Conservation (phyloP, 2,329 filamentous ascomycete species). For the Achaetomium macrosporum region DNA sequence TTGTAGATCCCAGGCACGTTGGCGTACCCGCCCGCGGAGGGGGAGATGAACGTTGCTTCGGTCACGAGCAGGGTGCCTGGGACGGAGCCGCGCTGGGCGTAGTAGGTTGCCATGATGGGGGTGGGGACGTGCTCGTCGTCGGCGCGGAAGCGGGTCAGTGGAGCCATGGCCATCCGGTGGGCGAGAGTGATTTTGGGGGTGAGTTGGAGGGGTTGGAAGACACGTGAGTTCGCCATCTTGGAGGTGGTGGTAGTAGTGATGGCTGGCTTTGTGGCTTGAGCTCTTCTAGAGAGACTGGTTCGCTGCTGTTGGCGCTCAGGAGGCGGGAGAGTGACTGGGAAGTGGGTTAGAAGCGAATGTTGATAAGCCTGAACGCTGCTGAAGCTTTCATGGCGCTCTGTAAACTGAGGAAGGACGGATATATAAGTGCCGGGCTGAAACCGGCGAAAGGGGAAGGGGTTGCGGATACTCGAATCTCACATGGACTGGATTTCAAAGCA, state of each 20-base stretch:
- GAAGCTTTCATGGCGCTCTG: too few relatives aligned
- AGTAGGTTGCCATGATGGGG: slow-evolving; percentile 32
- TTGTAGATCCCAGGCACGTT: slow-evolving; percentile 55
- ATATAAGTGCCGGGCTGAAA: too few relatives aligned
- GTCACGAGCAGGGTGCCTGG: slow-evolving; percentile 39
- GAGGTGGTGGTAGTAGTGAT: neutral
- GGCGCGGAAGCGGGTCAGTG: slow-evolving; percentile 49
- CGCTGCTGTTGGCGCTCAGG: too few relatives aligned
- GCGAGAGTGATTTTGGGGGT: slow-evolving; percentile 40
- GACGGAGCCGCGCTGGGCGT: slow-evolving; percentile 36
- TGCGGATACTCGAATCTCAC: too few relatives aligned
- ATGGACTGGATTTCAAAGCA: too few relatives aligned
- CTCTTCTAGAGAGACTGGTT: too few relatives aligned
- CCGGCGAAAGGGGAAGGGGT: too few relatives aligned
- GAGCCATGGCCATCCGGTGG: slow-evolving; percentile 48
- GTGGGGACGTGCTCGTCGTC: slow-evolving; percentile 27
- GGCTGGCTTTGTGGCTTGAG: neutral
- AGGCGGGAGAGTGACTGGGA: too few relatives aligned
- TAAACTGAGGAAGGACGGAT: too few relatives aligned
- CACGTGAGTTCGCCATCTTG: slow-evolving; percentile 15
- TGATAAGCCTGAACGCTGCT: too few relatives aligned
- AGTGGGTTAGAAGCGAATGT: too few relatives aligned
- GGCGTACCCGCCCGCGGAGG: slow-evolving; percentile 30
- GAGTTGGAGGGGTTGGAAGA: slow-evolving; percentile 41
- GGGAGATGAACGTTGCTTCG: slow-evolving; percentile 42